Conservation (phyloP, 306 rosid species). For the Datisca glomerata region DNA sequence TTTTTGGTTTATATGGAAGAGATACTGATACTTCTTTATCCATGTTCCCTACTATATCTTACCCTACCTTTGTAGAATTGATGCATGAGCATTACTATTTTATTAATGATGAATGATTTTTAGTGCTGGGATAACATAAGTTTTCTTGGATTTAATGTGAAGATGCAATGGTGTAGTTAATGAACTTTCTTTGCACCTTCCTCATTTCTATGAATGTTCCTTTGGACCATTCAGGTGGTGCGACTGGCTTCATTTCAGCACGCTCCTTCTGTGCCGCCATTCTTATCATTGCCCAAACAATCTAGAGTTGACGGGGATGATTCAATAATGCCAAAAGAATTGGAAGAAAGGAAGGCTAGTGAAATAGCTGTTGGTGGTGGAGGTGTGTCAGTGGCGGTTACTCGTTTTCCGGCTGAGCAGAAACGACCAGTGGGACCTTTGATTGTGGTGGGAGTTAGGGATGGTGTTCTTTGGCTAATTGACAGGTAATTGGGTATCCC, state of each 20-base stretch:
- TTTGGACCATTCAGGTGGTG: conserved; percentile 55
- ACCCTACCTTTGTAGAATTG: too few relatives aligned
- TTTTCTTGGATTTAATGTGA: too few relatives aligned
- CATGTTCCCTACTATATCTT: too few relatives aligned
- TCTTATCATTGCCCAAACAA: conserved; percentile 62
- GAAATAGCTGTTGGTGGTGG: conserved; percentile 99
- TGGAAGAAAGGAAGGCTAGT: conserved; percentile 65
- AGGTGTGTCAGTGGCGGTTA: conserved; percentile 90
- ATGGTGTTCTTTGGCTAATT: conserved; percentile 98
- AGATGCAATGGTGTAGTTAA: too few relatives aligned
- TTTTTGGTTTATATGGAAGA: too few relatives aligned
- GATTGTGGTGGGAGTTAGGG: conserved; percentile 87
- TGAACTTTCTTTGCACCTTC: too few relatives aligned
- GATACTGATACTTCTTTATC: too few relatives aligned
- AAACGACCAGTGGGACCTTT: conserved; percentile 96
- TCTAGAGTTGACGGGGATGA: conserved; percentile 67
- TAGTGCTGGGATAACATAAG: too few relatives aligned
- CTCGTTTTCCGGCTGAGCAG: conserved; percentile 93
- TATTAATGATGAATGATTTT: too few relatives aligned
- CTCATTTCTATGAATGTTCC: conserved; percentile 6
- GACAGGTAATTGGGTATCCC: conserved; percentile 58
- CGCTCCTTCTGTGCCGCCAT: conserved; percentile 96
- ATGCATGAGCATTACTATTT: too few relatives aligned
- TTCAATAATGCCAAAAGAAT: conserved; percentile 32
- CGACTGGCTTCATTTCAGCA: conserved; percentile 99